Conservation (phyloP, 2,329 filamentous ascomycete genomes). For the Exophiala bonariae region DNA sequence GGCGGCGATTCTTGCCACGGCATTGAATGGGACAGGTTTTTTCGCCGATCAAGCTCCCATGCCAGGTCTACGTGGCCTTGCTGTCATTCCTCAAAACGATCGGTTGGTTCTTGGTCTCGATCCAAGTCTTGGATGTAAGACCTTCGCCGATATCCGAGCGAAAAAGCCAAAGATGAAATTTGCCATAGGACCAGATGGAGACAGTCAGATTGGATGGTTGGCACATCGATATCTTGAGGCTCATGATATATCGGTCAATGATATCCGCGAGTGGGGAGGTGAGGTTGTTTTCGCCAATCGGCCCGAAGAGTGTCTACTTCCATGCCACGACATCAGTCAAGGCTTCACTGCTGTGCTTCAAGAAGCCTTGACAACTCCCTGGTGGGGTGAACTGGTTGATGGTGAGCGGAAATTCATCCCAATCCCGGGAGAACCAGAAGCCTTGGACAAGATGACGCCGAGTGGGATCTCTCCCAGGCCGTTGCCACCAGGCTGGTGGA, state of each 20-base stretch:
- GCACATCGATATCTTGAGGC: neutral
- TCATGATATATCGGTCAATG: neutral
- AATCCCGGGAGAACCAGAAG: too few species aligned
- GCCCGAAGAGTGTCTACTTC: neutral
- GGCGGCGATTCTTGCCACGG: neutral
- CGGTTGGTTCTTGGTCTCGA: neutral
- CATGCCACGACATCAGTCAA: too few species aligned
- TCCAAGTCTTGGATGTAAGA: neutral
- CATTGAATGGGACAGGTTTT: neutral
- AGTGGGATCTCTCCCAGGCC: too few species aligned
- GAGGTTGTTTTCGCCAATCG: neutral
- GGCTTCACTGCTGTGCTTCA: neutral
- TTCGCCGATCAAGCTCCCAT: too few species aligned
- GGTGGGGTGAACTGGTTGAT: too few species aligned
- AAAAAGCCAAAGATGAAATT: neutral
- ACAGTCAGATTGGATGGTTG: too few species aligned
- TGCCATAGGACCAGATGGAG: too few species aligned
- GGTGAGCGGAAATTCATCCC: too few species aligned
- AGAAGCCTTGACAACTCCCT: slow-evolving; percentile 1
- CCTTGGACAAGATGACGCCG: too few species aligned
- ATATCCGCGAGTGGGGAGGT: neutral
- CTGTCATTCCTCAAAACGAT: neutral
- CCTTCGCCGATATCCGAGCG: neutral
- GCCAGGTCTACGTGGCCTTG: neutral
- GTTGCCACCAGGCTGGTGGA: neutral